Percentiles rank a stretch among this genome's conserved stretches.
These are phyloP conservation scores for Novymonas esmeraldas DNA, from an alignment of 208 protist species.

Conservation along the genomic window DNA sequence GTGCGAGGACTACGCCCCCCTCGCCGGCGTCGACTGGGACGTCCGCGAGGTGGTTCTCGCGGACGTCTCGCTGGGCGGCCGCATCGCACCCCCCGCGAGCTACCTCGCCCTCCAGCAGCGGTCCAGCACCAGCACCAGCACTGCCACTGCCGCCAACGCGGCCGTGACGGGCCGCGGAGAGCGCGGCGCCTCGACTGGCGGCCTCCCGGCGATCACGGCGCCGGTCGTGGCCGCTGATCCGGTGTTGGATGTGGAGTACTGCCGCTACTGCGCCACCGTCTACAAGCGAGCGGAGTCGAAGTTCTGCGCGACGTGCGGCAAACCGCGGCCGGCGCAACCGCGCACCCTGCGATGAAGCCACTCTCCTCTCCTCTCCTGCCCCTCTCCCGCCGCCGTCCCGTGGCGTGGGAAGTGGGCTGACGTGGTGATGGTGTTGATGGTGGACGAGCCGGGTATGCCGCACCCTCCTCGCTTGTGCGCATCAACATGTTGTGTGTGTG, in stretches of 20 bases:
- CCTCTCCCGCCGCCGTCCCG: background rate
- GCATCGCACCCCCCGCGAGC: constrained; percentile 28
- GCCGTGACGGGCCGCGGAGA: background rate
- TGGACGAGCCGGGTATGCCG: no score
- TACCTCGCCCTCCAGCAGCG: constrained; percentile 7
- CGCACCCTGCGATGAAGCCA: constrained; percentile 7
- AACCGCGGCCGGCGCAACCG: constrained; percentile 23
- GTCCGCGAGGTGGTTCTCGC: constrained; percentile 66
- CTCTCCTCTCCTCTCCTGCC: background rate
- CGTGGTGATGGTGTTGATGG: no score
- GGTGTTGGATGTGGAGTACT: constrained; percentile 32
- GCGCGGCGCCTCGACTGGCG: background rate
- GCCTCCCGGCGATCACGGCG: background rate
- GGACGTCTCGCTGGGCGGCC: constrained; percentile 59
- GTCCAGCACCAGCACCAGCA: background rate
- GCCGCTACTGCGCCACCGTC: constrained; percentile 52
- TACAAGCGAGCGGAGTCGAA: constrained; percentile 47
- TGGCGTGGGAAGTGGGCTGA: background rate
- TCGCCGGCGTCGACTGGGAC: constrained; percentile 65
- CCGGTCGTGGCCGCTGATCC: constrained; percentile 2
- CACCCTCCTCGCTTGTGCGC: no score
- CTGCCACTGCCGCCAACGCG: background rate
- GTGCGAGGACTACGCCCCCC: constrained; percentile 68
- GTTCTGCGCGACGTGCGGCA: constrained; percentile 68
- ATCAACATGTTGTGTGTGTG: no score